phyloP scores from a whole-genome alignment of 1,139 yeast species.

The Zygotorulaspora mrakii region DNA sequence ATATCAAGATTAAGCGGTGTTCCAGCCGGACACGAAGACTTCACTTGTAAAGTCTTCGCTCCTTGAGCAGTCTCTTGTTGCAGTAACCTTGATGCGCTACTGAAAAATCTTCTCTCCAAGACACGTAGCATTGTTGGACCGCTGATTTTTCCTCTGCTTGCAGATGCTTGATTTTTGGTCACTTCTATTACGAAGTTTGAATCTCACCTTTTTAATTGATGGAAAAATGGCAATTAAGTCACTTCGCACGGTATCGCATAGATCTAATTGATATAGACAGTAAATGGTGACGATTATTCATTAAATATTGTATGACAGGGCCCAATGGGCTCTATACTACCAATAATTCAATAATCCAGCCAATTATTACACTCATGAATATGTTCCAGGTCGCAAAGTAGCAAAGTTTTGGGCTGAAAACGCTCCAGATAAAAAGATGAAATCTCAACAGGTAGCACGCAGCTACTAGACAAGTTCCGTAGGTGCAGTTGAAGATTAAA shows the following conservation, averaged over 20 bases:
- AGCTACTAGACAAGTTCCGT: conserved; percentile 55
- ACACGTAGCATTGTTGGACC: conserved; percentile 6
- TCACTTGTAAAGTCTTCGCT: conserved; percentile 3
- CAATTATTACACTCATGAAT: conserved; percentile 41
- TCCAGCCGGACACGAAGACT: conserved; percentile 63
- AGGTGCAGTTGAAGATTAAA: conserved; percentile 52
- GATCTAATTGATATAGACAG: too few relatives aligned
- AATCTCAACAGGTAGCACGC: conserved; percentile 75
- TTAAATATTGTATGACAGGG: not conserved
- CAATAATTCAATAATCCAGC: conserved; percentile 28
- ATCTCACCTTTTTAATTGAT: too few relatives aligned
- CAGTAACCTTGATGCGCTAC: conserved; percentile 9
- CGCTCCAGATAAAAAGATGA: conserved; percentile 95
- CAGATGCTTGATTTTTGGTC: too few relatives aligned
- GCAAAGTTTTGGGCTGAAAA: conserved; percentile 86
- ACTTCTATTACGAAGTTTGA: too few relatives aligned
- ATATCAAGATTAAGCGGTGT: conserved; percentile 75
- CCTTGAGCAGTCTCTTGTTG: conserved; percentile 9
- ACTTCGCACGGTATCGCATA: too few relatives aligned
- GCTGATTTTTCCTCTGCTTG: too few relatives aligned
- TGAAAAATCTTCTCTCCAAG: conserved; percentile 14
- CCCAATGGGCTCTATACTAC: conserved; percentile 1
- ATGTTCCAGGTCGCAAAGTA: conserved; percentile 76
- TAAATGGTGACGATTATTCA: too few relatives aligned
- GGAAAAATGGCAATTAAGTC: too few relatives aligned